Percentiles rank a stretch among this genome's conserved stretches.
Conservation (phyloP, 2,329 filamentous ascomycete species). For the Simplicillium aogashimaense region DNA sequence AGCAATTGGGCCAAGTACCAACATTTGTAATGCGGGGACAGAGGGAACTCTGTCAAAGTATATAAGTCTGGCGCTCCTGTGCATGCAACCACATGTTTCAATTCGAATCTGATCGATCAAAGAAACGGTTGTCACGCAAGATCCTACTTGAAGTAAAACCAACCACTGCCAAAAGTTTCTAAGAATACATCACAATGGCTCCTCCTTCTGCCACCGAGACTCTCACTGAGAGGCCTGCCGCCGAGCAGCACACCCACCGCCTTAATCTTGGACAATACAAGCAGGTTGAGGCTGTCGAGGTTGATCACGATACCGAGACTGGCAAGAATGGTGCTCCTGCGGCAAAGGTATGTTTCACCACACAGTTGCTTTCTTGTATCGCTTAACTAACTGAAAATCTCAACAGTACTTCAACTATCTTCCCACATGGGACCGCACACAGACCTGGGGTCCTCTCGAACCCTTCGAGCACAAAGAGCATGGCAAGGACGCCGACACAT, state of each 20-base stretch:
- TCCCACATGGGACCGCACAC: slow-evolving; percentile 47
- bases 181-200: slow-evolving; percentile 2
- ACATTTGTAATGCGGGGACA: too few relatives aligned
- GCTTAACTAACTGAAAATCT: background rate
- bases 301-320: slow-evolving; percentile 16
- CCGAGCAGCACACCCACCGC: slow-evolving; percentile 8
- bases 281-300: slow-evolving; percentile 15
- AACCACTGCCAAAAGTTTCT: too few relatives aligned
- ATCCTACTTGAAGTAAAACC: too few relatives aligned
- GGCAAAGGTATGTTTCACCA: slow-evolving; percentile 14
- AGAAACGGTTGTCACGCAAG: too few relatives aligned
- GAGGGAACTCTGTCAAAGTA: too few relatives aligned
- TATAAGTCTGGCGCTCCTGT: too few relatives aligned
- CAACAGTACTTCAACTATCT: slow-evolving; percentile 34
- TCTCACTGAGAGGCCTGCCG: background rate
- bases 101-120: too few relatives aligned
- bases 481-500: slow-evolving; percentile 53
- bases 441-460: slow-evolving; percentile 46
- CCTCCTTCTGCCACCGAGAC: slow-evolving; percentile 4
- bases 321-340: slow-evolving; percentile 16
- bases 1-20: too few relatives aligned
- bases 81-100: too few relatives aligned
- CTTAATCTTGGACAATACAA: slow-evolving; percentile 19
- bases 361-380: background rate
- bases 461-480: slow-evolving; percentile 57